These are phyloP conservation scores for Pecoramyces ruminantium DNA, from an alignment of 192 early-diverging fungal species.

Conservation along the genomic window DNA sequence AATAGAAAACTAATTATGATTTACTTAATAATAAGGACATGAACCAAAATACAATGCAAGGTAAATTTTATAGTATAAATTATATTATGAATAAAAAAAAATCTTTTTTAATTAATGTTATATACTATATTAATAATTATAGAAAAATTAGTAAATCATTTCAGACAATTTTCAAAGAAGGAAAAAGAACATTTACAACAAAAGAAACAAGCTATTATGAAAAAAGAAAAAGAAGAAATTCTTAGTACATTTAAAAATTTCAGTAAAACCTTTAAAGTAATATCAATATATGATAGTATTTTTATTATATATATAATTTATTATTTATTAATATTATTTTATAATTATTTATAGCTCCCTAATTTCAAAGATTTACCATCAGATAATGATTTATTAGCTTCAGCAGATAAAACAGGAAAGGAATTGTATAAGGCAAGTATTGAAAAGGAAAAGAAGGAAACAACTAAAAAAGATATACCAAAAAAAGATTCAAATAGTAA, in stretches of 20 bases:
- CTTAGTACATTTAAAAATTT: slow-evolving; percentile 68
- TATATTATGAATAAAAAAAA: no score
- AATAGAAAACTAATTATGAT: neutral
- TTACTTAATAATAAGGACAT: neutral
- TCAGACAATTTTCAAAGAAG: slow-evolving; percentile 44
- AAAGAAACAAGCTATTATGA: slow-evolving; percentile 51
- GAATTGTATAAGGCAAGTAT: neutral
- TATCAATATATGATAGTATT: neutral
- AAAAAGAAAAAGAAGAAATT: slow-evolving; percentile 54
- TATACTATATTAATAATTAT: neutral
- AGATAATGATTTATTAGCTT: neutral
- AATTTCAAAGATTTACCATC: slow-evolving; percentile 5
- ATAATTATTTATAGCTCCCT: neutral
- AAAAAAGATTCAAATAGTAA: neutral
- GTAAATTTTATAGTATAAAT: no score
- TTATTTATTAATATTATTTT: slow-evolving; percentile 8
- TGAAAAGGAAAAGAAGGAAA: neutral
- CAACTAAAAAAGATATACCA: neutral
- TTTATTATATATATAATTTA: neutral
- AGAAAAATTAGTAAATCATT: slow-evolving; percentile 34
- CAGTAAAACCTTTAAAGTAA: slow-evolving; percentile 47
- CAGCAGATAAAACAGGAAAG: neutral
- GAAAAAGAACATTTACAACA: slow-evolving; percentile 65
- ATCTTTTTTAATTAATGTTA: no score
- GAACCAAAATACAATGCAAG: neutral